Evolutionary conservation across 2,329 filamentous ascomycete species (phyloP).

Genomic region (Aspergillus awamori): DNA sequence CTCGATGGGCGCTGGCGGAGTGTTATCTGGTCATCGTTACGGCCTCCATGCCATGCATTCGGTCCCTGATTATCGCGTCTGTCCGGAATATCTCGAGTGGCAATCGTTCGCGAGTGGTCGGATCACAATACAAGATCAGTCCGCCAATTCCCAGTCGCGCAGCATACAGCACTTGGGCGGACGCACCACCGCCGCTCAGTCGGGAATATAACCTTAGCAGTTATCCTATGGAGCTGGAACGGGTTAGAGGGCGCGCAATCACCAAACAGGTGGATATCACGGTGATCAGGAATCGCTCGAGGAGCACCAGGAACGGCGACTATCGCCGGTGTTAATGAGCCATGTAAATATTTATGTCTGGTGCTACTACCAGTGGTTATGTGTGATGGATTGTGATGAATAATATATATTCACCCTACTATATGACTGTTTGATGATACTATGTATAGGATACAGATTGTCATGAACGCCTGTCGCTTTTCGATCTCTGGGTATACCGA

Average conservation of each 20-base stretch:
- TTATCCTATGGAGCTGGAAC: background rate
- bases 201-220: background rate
- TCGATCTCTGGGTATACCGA: background rate
- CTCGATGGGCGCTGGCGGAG: conserved; percentile 35
- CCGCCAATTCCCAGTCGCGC: background rate
- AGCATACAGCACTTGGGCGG: background rate
- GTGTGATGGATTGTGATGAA: background rate
- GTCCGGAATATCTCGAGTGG: background rate
- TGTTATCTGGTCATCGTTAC: conserved; percentile 36
- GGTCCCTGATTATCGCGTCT: conserved; percentile 22
- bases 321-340: background rate
- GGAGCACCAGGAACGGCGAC: background rate
- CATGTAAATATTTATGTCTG: background rate
- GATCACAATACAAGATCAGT: background rate
- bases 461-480: background rate
- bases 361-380: background rate
- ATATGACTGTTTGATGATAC: too few relatives aligned
- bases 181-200: too few relatives aligned
- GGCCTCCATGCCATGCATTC: conserved; percentile 34
- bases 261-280: background rate
- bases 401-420: too few relatives aligned
- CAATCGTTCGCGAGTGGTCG: background rate
- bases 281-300: background rate
- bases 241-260: background rate
- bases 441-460: too few relatives aligned